These are phyloP conservation scores for Colletotrichum nymphaeae DNA, from an alignment of 2,329 filamentous ascomycete genomes.

Conservation along the genomic window DNA sequence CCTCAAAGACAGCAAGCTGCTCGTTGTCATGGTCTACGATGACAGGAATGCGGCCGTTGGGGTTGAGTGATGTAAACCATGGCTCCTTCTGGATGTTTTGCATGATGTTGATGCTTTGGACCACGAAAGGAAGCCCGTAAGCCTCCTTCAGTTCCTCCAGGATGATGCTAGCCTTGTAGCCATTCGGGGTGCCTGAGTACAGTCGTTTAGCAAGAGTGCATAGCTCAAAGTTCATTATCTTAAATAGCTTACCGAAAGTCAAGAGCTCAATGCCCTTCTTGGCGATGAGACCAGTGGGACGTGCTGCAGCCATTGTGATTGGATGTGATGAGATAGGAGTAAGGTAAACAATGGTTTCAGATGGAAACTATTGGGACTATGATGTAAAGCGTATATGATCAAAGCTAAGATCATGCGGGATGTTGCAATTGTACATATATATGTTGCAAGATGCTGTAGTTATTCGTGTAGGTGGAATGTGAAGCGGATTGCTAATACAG, in stretches of 20 bases:
- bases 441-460: background rate
- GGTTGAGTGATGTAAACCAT: conserved; percentile 72
- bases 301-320: conserved; percentile 11
- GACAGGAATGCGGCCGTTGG: conserved; percentile 75
- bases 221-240: conserved; percentile 34
- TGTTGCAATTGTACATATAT: background rate
- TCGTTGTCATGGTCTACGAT: conserved; percentile 74
- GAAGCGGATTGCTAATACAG: background rate
- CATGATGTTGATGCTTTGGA: conserved; percentile 67
- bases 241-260: conserved; percentile 56
- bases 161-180: conserved; percentile 68
- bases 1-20: conserved; percentile 77
- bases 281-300: conserved; percentile 66
- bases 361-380: background rate
- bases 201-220: background rate
- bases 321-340: background rate
- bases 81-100: conserved; percentile 75
- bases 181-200: conserved; percentile 59
- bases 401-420: too few relatives aligned
- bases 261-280: conserved; percentile 74
- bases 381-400: background rate
- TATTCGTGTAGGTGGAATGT: background rate
- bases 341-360: rapidly evolving
- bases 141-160: conserved; percentile 75
- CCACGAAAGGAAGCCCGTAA: conserved; percentile 65